Base-by-base conservation (phyloP, 2,329 filamentous ascomycete genomes). In the Stachybotrys chlorohalonatus region DNA sequence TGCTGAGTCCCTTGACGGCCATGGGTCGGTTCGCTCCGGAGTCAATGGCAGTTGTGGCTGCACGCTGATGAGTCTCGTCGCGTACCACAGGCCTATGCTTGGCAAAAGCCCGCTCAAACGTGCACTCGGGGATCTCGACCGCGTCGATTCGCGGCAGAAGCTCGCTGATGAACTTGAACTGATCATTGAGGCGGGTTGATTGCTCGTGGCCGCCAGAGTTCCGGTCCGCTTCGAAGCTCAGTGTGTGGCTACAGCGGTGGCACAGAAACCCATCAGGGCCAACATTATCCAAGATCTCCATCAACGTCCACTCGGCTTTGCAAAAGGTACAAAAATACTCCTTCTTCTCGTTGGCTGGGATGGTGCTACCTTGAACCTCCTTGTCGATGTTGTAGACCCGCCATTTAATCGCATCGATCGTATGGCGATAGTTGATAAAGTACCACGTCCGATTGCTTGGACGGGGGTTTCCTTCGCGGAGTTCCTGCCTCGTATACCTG, bases 361-460 rank as follows among this genome's bases (percentile, higher is more conserved):
- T 85, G 15, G 89, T 89, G 55, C 90, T 86, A 15, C 86, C 85
- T 71, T 96, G 92, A 56, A 97, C 90, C 54, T 87, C 85, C 68
- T 93, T 92, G 61, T 92, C 91, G 62, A 97, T 84, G 55, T 86
- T 87, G 67, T 93, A 92, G 52, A 96, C 85, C 58, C 90, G 87
- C 81, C 89, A 99, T 71, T 99, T 99, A 73, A 96, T 95, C 51
- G 90, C 90, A 72, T 99, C 94, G 65, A 99, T 90, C 42, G 93
- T 90, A 55, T 90, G 88, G 56, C 94, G 90, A 66, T 95, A 95
- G 68, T 96, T 92, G 68, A 99, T 93, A 72, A 90, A 99, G 75
- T 95, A 99, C 79, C 96, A 99, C 58, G 93, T 95, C 64, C 90
- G 84, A 67, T 87, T 91, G 61, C 88, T 86, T 6, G 90, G 87